These are phyloP conservation scores for Rhizomucor miehei DNA, from an alignment of 371 early-diverging fungal genomes.

Conservation along the genomic window DNA sequence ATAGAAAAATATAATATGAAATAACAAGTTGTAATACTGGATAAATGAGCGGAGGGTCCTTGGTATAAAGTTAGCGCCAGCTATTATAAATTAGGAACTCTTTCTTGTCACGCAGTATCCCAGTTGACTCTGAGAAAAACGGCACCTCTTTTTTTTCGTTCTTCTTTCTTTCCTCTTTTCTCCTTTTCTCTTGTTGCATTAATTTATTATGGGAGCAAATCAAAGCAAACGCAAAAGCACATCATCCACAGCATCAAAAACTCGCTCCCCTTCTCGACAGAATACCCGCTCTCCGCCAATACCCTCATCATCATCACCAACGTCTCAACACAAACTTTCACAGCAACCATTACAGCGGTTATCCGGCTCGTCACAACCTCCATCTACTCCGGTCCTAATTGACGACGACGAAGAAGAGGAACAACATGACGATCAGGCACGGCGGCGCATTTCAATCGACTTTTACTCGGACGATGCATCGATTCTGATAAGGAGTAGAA, in stretches of 20 bases:
- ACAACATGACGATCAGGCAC: not conserved
- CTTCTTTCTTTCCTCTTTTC: conserved; percentile 6
- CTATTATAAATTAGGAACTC: not conserved
- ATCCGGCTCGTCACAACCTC: not conserved
- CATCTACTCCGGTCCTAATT: not conserved
- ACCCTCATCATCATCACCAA: not conserved
- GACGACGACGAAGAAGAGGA: conserved; percentile 1
- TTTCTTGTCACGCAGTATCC: conserved; percentile 5
- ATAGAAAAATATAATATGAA: too few relatives aligned
- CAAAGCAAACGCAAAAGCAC: conserved; percentile 7
- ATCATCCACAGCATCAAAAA: not conserved
- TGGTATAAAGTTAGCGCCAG: conserved; percentile 7
- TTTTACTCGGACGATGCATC: conserved; percentile 8
- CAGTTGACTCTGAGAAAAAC: conserved; percentile 10
- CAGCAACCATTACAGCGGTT: not conserved
- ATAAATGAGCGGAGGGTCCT: too few relatives aligned
- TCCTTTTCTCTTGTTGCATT: not conserved
- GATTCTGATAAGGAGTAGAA: not conserved
- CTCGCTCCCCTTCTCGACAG: not conserved
- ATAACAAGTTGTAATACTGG: not conserved
- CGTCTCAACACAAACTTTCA: not conserved
- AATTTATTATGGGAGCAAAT: conserved; percentile 10
- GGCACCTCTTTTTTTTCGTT: not conserved
- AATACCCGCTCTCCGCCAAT: not conserved
- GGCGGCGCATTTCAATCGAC: conserved; percentile 4